Base-by-base conservation (phyloP, 75 land plant genomes). In the Adiantum capillusveneris region DNA sequence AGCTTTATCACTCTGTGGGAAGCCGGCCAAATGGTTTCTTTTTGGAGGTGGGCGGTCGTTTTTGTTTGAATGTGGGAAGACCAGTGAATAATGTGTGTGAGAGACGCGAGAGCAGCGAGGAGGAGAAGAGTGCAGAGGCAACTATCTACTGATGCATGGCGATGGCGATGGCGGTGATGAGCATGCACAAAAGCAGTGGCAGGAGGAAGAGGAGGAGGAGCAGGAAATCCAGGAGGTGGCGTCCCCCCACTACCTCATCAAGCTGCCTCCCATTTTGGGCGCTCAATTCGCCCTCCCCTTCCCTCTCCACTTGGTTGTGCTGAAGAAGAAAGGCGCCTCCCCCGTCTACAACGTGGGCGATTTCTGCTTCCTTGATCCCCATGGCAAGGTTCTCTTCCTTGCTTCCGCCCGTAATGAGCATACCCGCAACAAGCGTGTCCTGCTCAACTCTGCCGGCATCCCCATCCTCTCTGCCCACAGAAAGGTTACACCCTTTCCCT, bases 261-360 rank as follows among this genome's bases (percentile, higher is more conserved):
- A 3, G 37, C 7, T 9, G 37, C 49, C n/a, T 46, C 49, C 49
- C 21, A 14, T 46, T 2, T 3, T 46, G 12, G 49, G 49, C 17
- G 49, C 49, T 5, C 49, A 46, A 2, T 46, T 6, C 17, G 49
- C 49, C 12, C 6, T 46, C 12, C 49, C 49, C 21, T 46, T 6
- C 49, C 5, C 5, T 46, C 49, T 46, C 5, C 21, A 17, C 5
- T 7, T 46, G 49, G 50, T 53, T 9, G 64, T 61, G 53, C 1
- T 45, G 27, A 61, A 61, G 53, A 61, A 61, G 64, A 61, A 48
- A 41, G 18, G 48, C 57, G 48, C 66, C 14, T 28, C 51, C 2
- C 49, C 49, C 14, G 49, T 46, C 21, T 46, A 46, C 26, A 53
- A 56, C 34, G n/a, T 25, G 34, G 66, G 66, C 59, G 57, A 64